Conservation (phyloP, 176 grass and related monocot species). For the Miscanthus lutarioriparius region DNA sequence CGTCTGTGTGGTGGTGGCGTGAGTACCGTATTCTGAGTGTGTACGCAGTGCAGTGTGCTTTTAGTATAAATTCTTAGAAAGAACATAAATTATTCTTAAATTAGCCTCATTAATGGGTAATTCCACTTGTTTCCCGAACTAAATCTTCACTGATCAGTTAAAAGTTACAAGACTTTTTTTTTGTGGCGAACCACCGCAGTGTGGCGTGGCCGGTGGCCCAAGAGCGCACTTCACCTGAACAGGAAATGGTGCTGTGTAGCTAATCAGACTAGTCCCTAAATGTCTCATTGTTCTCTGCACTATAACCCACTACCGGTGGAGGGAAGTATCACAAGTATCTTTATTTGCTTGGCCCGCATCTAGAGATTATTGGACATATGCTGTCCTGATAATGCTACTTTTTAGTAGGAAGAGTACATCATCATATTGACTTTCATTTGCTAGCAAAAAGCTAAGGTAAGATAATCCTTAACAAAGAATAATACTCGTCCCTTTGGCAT, state of each 20-base stretch:
- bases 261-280: neutral
- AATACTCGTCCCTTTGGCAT: neutral
- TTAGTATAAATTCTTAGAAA: no score
- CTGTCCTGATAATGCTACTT: neutral
- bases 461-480: neutral
- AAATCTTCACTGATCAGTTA: neutral
- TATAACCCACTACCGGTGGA: neutral
- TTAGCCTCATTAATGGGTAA: no score
- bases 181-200: constrained; percentile 21
- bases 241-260: neutral
- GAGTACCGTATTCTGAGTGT: no score
- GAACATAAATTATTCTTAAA: no score
- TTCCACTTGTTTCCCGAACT: neutral
- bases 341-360: constrained; percentile 5
- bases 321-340: neutral
- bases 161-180: neutral
- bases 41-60: no score
- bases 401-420: neutral
- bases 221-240: neutral
- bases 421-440: neutral
- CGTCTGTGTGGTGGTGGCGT: no score
- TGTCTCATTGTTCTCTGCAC: neutral
- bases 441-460: neutral
- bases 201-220: neutral
- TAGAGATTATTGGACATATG: constrained; percentile 22